These are phyloP conservation scores for Calonectria pseudoturangicola DNA, from an alignment of 2,329 filamentous ascomycete species.

Conservation along the genomic window DNA sequence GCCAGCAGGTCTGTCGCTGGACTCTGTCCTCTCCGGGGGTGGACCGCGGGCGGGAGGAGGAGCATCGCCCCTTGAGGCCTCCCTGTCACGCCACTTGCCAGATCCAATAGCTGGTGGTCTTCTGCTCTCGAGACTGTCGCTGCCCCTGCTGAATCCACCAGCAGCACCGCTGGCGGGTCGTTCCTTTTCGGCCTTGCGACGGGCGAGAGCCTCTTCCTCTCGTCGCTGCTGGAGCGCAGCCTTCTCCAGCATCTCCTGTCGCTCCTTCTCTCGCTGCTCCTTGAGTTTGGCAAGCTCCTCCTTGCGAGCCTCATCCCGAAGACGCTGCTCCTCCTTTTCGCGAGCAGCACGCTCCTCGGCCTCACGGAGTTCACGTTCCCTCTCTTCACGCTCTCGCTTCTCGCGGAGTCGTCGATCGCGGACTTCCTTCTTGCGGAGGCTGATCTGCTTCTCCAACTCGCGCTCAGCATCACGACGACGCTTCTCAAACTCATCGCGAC, in stretches of 20 bases:
- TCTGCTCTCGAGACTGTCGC: slow-evolving; percentile 57
- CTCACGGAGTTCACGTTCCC: slow-evolving; percentile 85
- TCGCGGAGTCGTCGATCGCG: slow-evolving; percentile 89
- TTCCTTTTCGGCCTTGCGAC: slow-evolving; percentile 80
- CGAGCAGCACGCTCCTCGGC: slow-evolving; percentile 87
- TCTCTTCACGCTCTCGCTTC: slow-evolving; percentile 89
- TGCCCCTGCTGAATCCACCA: slow-evolving; percentile 52
- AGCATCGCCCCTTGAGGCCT: slow-evolving; percentile 59
- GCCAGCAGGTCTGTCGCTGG: slow-evolving; percentile 64
- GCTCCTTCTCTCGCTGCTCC: slow-evolving; percentile 79
- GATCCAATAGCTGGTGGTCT: slow-evolving; percentile 59
- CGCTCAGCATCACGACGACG: slow-evolving; percentile 92
- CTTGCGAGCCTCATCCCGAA: slow-evolving; percentile 86
- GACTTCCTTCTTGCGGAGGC: slow-evolving; percentile 89
- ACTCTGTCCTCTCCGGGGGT: slow-evolving; percentile 67
- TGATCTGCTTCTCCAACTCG: slow-evolving; percentile 94
- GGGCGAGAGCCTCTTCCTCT: slow-evolving; percentile 91
- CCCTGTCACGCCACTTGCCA: slow-evolving; percentile 66
- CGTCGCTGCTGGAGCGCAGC: slow-evolving; percentile 84
- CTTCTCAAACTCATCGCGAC: slow-evolving; percentile 96
- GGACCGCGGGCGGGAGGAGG: slow-evolving; percentile 55
- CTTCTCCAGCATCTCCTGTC: slow-evolving; percentile 80
- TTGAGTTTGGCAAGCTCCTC: slow-evolving; percentile 80
- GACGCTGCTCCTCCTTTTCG: slow-evolving; percentile 90
- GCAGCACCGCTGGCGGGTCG: slow-evolving; percentile 51